Conservation (phyloP, 116 monocot species). For the Zostera marina region DNA sequence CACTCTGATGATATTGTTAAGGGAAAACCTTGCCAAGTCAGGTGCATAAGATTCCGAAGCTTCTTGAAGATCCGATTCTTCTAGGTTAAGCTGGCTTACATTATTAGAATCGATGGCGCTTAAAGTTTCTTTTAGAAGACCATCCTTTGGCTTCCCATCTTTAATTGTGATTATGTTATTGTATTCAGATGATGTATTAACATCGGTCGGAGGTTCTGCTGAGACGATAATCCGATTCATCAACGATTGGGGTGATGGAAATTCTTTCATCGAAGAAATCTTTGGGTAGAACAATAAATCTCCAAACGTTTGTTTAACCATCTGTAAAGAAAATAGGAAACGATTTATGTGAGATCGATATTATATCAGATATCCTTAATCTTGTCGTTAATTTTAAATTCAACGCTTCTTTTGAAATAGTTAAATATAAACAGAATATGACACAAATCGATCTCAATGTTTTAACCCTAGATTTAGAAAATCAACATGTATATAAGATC, state of each 20-base stretch:
- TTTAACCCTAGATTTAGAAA: no score
- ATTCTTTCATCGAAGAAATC: conserved; percentile 25
- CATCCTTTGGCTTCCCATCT: conserved; percentile 72
- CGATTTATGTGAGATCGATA: no score
- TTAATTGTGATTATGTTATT: conserved; percentile 54
- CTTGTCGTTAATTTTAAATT: no score
- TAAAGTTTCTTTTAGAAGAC: conserved; percentile 31
- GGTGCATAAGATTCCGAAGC: conserved; percentile 30
- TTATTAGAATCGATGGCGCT: conserved; percentile 43
- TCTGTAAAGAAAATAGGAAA: no score
- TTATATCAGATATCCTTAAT: no score
- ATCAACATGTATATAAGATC: no score
- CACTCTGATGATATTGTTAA: conserved; percentile 55
- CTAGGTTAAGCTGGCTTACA: conserved; percentile 68
- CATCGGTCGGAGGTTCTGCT: conserved; percentile 54
- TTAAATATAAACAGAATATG: no score
- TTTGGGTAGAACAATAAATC: conserved; percentile 63
- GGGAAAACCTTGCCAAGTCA: conserved; percentile 59
- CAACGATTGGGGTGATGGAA: conserved; percentile 64
- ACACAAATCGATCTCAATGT: no score
- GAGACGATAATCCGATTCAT: conserved; percentile 54
- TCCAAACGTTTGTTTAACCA: conserved; percentile 61
- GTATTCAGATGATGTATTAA: conserved; percentile 32
- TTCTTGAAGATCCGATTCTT: conserved; percentile 56
- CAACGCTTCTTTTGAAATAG: no score